phyloP scores from a whole-genome alignment of 1,284 basidiomycete species.

The Marasmius sp. region DNA sequence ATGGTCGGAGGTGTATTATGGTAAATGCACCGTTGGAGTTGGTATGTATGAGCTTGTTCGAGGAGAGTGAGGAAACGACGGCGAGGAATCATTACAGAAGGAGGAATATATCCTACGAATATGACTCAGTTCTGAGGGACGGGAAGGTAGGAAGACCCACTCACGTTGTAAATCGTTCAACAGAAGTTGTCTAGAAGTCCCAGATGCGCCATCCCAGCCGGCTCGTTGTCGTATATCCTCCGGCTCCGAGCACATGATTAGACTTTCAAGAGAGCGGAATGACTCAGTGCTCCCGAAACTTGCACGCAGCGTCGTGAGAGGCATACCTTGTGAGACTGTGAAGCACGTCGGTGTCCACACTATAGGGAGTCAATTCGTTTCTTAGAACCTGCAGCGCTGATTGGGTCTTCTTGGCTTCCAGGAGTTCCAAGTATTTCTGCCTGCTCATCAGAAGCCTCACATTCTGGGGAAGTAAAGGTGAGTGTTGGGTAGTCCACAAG shows the following conservation, averaged over 20 bases:
- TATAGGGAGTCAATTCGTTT: conserved; percentile 81
- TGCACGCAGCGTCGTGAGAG: background rate
- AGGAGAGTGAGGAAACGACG: conserved; percentile 84
- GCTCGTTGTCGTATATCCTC: conserved; percentile 83
- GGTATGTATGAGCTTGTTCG: conserved; percentile 70
- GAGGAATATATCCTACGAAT: conserved; percentile 77
- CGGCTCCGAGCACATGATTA: conserved; percentile 87
- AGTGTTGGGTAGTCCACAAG: background rate
- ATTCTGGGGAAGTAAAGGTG: conserved; percentile 46
- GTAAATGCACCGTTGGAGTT: conserved; percentile 68
- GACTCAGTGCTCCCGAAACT: background rate
- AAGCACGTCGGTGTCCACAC: conserved; percentile 75
- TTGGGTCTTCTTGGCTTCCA: conserved; percentile 82
- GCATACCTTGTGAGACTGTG: conserved; percentile 83
- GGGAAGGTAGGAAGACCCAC: conserved; percentile 21
- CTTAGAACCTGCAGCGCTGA: conserved; percentile 85
- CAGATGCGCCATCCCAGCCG: conserved; percentile 87
- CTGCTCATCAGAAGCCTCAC: conserved; percentile 87
- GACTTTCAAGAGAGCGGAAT: conserved; percentile 40
- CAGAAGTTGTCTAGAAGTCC: conserved; percentile 75
- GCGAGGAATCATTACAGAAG: conserved; percentile 90
- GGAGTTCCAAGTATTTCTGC: conserved; percentile 96
- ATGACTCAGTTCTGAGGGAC: background rate
- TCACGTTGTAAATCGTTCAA: conserved; percentile 83
- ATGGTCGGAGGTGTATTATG: conserved; percentile 67